Evolutionary conservation across 805 yeast species (phyloP), one percentile per base, ranked within the genome.

Genomic region (Monosporozyma siamensis): DNA sequence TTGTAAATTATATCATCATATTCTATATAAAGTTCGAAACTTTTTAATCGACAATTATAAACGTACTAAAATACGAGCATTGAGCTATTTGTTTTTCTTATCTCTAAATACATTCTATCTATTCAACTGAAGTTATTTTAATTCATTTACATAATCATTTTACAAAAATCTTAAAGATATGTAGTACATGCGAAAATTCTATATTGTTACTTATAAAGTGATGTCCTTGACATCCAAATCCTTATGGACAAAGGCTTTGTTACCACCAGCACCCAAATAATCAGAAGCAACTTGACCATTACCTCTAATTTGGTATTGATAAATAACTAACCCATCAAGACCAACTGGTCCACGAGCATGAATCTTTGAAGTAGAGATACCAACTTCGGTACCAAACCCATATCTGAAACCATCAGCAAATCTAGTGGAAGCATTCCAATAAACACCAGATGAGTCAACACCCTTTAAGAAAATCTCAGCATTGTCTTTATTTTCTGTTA

Each of bases 281-380:
- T 87, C 96, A 39, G 87, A 80, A 2, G 84, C 97, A 44, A 90
- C 71, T 61, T 92, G 98, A 4, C 99, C 99, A 51, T 77, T 70
- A 34, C 99, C 99, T 64, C 83, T 75, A 48, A 92, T 67, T 60
- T 87, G 92, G 61, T 92, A 92, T 65, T 92, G 97, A 64, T 92
- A 92, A 53, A 94, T 85, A 60, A 90, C 95, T 51, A 92, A 71
- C 1, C 99, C 99, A 59, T 92, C 99, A 25, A 92, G 71, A 2
- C 99, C 99, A 26, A 92, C 97, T 12, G 98, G 99, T 2, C 99
- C 99, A 56, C 99, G 75, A 8, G 98, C 95, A 61, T 92, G 99
- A 48, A 92, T 87, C 63, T 92, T 92, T 59, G 90, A 89, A 36
- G 98, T 92, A 39, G 95, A 82, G 46, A 92, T 90, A 27, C 99